phyloP scores from a whole-genome alignment of 2,329 filamentous ascomycete species.

The Sarocladiaceae sp. region DNA sequence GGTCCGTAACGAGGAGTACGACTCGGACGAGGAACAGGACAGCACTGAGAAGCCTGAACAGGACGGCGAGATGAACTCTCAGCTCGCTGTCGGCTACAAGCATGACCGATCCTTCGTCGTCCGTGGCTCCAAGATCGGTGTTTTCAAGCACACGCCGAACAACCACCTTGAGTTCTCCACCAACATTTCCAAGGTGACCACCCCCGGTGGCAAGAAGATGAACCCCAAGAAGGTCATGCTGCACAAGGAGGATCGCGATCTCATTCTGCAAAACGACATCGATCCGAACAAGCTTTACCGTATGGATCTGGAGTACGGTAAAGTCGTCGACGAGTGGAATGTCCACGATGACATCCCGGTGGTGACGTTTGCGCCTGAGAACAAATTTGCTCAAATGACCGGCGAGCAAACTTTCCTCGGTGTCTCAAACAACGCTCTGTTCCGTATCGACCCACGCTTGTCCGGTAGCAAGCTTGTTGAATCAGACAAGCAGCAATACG shows the following conservation, averaged over 20 bases:
- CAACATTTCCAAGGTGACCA: constrained; percentile 93
- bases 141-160: constrained; percentile 93
- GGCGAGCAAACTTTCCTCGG: constrained; percentile 92
- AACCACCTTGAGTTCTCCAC: constrained; percentile 94
- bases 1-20: constrained; percentile 63
- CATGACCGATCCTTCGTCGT: constrained; percentile 96
- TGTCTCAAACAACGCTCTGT: constrained; percentile 86
- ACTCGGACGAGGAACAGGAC: constrained; percentile 67
- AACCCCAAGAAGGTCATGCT: constrained; percentile 96
- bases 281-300: constrained; percentile 90
- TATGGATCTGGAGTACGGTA: constrained; percentile 97
- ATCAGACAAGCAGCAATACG: constrained; percentile 88
- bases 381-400: constrained; percentile 97
- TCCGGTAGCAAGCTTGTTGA: constrained; percentile 90
- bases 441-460: constrained; percentile 86
- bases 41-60: constrained; percentile 71
- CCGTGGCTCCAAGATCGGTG: constrained; percentile 93
- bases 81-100: constrained; percentile 93
- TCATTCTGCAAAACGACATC: constrained; percentile 77
- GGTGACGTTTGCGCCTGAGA: constrained; percentile 86
- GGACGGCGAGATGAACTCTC: constrained; percentile 79
- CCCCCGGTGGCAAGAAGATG: constrained; percentile 79
- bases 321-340: constrained; percentile 98
- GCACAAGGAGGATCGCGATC: constrained; percentile 80
- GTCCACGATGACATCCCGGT: constrained; percentile 94